phyloP scores from a whole-genome alignment of 441 rosid species.

The Rhodomyrtus psidioides region DNA sequence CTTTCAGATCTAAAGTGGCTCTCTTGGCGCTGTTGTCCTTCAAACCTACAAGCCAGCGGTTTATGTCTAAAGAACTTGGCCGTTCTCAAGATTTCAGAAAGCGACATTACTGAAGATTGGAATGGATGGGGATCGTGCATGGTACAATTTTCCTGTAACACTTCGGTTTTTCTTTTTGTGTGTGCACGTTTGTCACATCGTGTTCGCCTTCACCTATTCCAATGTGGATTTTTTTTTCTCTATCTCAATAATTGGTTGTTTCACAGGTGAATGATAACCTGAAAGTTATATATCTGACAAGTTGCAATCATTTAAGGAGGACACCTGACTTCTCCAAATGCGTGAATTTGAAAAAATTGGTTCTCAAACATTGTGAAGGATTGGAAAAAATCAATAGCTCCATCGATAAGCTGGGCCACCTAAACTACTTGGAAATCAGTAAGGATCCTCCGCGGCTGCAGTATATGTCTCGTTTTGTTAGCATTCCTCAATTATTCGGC shows the following conservation, averaged over 20 bases:
- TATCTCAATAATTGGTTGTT: background rate
- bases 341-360: background rate
- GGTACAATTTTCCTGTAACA: background rate
- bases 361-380: background rate
- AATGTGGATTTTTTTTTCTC: too few relatives aligned
- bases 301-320: background rate
- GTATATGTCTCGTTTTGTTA: too few relatives aligned
- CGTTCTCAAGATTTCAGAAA: background rate
- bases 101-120: background rate
- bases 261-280: background rate
- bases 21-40: background rate
- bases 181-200: background rate
- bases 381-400: background rate
- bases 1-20: background rate
- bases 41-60: background rate
- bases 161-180: accelerated
- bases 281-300: background rate
- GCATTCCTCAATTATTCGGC: background rate
- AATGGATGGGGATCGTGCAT: background rate
- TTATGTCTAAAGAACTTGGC: background rate
- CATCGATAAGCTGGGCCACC: background rate
- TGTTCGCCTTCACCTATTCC: background rate
- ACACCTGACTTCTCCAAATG: background rate
- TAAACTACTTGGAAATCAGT: background rate
- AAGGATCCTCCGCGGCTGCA: accelerated